phyloP scores from a whole-genome alignment of 257 asterid species.

The Lycium barbarum region DNA sequence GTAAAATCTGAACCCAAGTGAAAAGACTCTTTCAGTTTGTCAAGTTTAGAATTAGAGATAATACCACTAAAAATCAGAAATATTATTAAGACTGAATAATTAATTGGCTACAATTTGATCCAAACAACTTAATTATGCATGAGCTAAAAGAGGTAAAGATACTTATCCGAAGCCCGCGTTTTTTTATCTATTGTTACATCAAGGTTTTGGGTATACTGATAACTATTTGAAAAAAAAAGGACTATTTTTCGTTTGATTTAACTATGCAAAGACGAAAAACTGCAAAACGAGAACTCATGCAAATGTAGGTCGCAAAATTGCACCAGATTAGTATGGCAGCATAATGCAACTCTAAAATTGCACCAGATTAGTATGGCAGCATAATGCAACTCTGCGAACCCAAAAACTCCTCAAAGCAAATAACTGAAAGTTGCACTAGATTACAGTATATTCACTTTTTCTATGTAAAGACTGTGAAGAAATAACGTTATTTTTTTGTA shows the following conservation, averaged over 20 bases:
- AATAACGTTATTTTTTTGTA: too few species aligned
- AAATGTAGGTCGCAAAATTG: neutral
- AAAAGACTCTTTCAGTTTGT: too few species aligned
- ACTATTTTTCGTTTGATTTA: neutral
- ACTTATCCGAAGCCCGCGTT: too few species aligned
- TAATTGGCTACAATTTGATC: neutral
- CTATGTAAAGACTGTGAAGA: too few species aligned
- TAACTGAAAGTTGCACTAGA: constrained; percentile 3
- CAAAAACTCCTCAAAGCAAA: neutral
- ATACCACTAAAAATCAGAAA: neutral
- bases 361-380: too few species aligned
- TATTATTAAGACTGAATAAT: neutral
- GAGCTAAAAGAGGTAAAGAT: too few species aligned
- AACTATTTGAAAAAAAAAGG: too few species aligned
- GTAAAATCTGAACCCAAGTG: too few species aligned
- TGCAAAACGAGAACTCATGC: neutral
- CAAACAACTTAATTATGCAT: neutral
- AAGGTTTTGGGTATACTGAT: too few species aligned
- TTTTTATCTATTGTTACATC: too few species aligned
- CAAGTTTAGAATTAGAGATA: too few species aligned
- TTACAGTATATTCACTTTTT: neutral
- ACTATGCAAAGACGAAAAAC: neutral
- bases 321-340: too few species aligned
- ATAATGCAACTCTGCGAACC: neutral
- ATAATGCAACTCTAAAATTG: neutral